These are phyloP conservation scores for Pyrenophora seminiperda DNA, from an alignment of 2,329 filamentous ascomycete species.

Conservation along the genomic window DNA sequence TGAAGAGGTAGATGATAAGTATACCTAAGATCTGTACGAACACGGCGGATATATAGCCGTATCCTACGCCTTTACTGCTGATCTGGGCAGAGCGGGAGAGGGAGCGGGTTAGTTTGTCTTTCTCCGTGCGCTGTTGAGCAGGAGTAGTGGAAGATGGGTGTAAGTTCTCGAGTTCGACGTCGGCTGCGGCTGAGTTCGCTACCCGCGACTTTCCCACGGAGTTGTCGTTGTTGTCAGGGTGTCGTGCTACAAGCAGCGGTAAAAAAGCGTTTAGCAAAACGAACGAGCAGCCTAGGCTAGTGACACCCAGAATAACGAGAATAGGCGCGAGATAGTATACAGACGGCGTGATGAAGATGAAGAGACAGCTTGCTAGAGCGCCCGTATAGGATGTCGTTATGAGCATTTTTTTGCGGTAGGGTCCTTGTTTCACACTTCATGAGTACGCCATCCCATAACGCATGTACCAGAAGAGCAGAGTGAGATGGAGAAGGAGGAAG, in stretches of 20 bases:
- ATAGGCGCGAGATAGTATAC: slow-evolving; percentile 80
- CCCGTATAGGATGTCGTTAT: slow-evolving; percentile 80
- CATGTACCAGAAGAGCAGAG: too few species aligned
- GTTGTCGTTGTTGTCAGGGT: slow-evolving; percentile 61
- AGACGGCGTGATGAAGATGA: slow-evolving; percentile 73
- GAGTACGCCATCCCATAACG: background rate
- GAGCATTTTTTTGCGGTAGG: slow-evolving; percentile 82
- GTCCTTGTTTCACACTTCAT: slow-evolving; percentile 33
- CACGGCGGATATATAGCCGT: slow-evolving; percentile 83
- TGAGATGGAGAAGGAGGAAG: background rate
- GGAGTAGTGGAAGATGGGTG: too few species aligned
- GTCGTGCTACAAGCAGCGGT: slow-evolving; percentile 82
- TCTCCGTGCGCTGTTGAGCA: too few species aligned
- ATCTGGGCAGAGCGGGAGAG: slow-evolving; percentile 82
- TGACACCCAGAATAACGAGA: slow-evolving; percentile 83
- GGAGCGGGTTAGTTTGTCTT: slow-evolving; percentile 61
- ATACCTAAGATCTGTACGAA: slow-evolving; percentile 81
- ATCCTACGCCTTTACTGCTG: slow-evolving; percentile 85
- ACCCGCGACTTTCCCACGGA: slow-evolving; percentile 12
- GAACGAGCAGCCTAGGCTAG: slow-evolving; percentile 91
- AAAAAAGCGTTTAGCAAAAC: slow-evolving; percentile 94
- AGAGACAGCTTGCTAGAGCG: slow-evolving; percentile 77
- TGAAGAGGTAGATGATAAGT: slow-evolving; percentile 66
- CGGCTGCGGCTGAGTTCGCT: slow-evolving; percentile 20
- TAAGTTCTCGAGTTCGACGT: slow-evolving; percentile 38